These are phyloP conservation scores for Scleroderma citrinum DNA, from an alignment of 768 basidiomycete species.

Conservation along the genomic window DNA sequence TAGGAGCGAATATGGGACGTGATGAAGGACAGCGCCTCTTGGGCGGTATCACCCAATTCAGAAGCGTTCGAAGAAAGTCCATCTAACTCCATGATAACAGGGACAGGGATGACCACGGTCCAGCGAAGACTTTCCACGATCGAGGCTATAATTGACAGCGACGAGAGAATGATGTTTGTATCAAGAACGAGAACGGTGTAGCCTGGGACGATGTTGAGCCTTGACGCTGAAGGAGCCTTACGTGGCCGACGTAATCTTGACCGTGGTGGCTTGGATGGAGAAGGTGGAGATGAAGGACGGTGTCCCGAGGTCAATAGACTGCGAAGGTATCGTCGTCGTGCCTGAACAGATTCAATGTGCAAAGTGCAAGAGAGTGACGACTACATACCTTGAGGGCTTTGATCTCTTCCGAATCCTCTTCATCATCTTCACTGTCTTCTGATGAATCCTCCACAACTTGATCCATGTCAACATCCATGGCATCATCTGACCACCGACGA, in stretches of 20 bases:
- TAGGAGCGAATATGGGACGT: constrained; percentile 71
- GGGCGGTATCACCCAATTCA: constrained; percentile 70
- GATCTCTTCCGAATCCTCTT: constrained; percentile 66
- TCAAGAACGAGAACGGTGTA: constrained; percentile 91
- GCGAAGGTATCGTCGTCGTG: constrained; percentile 68
- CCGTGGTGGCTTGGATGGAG: constrained; percentile 18
- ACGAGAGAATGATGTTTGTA: constrained; percentile 90
- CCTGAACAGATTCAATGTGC: constrained; percentile 34
- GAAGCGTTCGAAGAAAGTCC: constrained; percentile 66
- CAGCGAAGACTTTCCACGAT: constrained; percentile 77
- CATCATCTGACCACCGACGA: constrained; percentile 57
- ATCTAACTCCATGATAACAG: constrained; percentile 95
- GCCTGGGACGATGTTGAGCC: constrained; percentile 64
- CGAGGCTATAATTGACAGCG: constrained; percentile 62
- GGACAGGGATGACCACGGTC: constrained; percentile 89
- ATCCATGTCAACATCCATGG: constrained; percentile 66
- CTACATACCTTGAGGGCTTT: constrained; percentile 79
- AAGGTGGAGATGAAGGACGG: constrained; percentile 17
- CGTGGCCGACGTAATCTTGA: constrained; percentile 23
- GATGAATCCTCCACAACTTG: constrained; percentile 44
- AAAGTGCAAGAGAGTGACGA: constrained; percentile 5
- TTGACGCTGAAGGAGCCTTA: constrained; percentile 31
- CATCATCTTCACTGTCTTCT: constrained; percentile 47
- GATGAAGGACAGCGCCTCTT: constrained; percentile 68
- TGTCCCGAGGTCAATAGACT: constrained; percentile 52